phyloP scores from a whole-genome alignment of 73 alveolate species.

The Paramecium sexaurelia region DNA sequence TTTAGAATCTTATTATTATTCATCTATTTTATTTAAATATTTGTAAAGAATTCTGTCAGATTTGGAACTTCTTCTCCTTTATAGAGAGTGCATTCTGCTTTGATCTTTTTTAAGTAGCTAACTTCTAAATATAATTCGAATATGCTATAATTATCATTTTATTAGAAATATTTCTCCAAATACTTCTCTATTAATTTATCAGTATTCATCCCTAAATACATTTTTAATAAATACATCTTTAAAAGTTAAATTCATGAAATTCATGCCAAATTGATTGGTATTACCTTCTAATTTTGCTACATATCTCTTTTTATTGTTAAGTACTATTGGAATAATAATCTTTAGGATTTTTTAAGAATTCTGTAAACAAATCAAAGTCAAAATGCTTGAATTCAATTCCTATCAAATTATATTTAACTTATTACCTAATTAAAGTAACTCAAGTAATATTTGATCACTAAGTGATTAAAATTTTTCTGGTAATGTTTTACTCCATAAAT shows the following conservation, averaged over 20 bases:
- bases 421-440: neutral
- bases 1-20: constrained; percentile 39
- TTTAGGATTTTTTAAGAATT: neutral
- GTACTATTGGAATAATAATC: neutral
- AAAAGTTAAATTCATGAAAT: neutral
- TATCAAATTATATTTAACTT: too few species aligned
- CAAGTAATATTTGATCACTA: neutral
- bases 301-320: neutral
- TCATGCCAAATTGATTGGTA: neutral
- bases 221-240: neutral
- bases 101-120: neutral
- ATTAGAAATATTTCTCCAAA: neutral
- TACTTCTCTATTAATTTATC: neutral
- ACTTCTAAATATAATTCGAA: neutral
- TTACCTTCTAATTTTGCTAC: neutral
- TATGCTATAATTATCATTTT: neutral
- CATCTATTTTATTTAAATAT: constrained; percentile 30
- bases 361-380: neutral
- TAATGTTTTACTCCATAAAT: constrained; percentile 3
- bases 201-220: neutral
- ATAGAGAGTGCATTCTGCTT: neutral
- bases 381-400: neutral
- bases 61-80: constrained; percentile 30
- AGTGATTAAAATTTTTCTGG: neutral
- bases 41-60: neutral